Percentiles rank a stretch among this genome's conserved stretches.
Evolutionary conservation across 2,329 filamentous ascomycete genomes (phyloP).

Genomic region (Aspergillus oerlinghausenensis): DNA sequence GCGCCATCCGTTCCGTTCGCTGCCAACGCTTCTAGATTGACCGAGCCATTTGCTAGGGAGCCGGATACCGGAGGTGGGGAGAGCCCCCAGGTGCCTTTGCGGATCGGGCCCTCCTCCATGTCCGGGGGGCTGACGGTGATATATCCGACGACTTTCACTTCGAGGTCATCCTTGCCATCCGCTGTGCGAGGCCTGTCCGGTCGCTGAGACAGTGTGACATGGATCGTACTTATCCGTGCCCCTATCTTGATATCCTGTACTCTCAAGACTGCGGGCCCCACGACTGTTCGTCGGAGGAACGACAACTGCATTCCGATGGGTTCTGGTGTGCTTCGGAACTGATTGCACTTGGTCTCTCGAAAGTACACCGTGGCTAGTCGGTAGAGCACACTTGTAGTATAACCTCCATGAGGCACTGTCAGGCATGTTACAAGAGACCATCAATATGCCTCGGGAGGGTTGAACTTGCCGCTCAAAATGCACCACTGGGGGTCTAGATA

Average conservation of each 20-base stretch:
- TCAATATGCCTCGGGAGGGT: not conserved
- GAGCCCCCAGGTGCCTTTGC: not conserved
- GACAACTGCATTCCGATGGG: slow-evolving; percentile 58
- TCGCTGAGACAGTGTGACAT: slow-evolving; percentile 48
- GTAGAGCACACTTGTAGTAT: slow-evolving; percentile 57
- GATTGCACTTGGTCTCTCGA: slow-evolving; percentile 49
- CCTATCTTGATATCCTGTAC: slow-evolving; percentile 60
- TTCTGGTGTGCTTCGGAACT: slow-evolving; percentile 42
- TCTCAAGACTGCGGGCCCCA: slow-evolving; percentile 51
- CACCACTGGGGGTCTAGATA: slow-evolving; percentile 54
- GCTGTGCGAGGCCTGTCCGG: slow-evolving; percentile 11
- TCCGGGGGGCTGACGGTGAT: slow-evolving; percentile 48
- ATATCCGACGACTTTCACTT: slow-evolving; percentile 60
- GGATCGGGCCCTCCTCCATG: not conserved
- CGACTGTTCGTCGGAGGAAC: slow-evolving; percentile 57
- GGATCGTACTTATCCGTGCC: slow-evolving; percentile 54
- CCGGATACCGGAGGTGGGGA: not conserved
- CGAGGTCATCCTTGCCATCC: slow-evolving; percentile 18
- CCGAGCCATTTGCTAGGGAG: not conserved
- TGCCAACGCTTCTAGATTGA: not conserved
- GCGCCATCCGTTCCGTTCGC: not conserved
- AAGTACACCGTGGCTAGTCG: slow-evolving; percentile 56
- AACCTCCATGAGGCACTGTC: slow-evolving; percentile 63
- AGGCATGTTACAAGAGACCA: not conserved
- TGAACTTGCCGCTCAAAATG: slow-evolving; percentile 53